A percentile compares a stretch with the other conserved stretches of the same genome.
Evolutionary conservation across 2,329 filamentous ascomycete genomes (phyloP).

Genomic region (Cladosporium phlei): DNA sequence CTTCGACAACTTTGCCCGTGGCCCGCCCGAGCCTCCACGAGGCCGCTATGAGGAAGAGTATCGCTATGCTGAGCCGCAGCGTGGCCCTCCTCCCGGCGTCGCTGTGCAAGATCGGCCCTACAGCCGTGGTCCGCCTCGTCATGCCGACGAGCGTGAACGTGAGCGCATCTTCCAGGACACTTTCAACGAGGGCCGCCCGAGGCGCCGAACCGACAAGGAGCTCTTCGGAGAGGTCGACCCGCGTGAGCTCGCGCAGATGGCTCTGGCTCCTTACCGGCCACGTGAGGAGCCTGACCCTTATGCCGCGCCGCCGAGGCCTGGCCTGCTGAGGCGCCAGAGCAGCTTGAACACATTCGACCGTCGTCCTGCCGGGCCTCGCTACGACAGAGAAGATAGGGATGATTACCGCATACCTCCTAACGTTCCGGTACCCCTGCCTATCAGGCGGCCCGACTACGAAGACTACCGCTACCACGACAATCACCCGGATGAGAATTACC

Average conservation of each 20-base stretch:
- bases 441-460: conserved; percentile 57
- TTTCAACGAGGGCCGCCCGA: conserved; percentile 11
- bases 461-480: conserved; percentile 54
- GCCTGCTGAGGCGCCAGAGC: conserved; percentile 73
- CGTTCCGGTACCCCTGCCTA: conserved; percentile 64
- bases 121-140: conserved; percentile 28
- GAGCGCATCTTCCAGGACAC: conserved; percentile 48
- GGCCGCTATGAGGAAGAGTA: conserved; percentile 43
- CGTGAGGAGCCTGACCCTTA: conserved; percentile 44
- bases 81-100: conserved; percentile 38
- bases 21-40: conserved; percentile 15
- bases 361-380: conserved; percentile 53
- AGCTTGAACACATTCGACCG: conserved; percentile 89
- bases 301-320: conserved; percentile 56
- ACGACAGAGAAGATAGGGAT: conserved; percentile 57
- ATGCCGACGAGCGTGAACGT: conserved; percentile 36
- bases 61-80: conserved; percentile 35
- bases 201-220: conserved; percentile 38
- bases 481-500: conserved; percentile 41
- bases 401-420: conserved; percentile 61
- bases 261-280: conserved; percentile 52
- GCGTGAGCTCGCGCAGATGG: conserved; percentile 46
- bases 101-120: conserved; percentile 38
- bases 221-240: conserved; percentile 45
- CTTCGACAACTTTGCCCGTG: conserved; percentile 44